Evolutionary conservation across 2,329 filamentous ascomycete genomes (phyloP).

Genomic region (Incumbomyces lentus): DNA sequence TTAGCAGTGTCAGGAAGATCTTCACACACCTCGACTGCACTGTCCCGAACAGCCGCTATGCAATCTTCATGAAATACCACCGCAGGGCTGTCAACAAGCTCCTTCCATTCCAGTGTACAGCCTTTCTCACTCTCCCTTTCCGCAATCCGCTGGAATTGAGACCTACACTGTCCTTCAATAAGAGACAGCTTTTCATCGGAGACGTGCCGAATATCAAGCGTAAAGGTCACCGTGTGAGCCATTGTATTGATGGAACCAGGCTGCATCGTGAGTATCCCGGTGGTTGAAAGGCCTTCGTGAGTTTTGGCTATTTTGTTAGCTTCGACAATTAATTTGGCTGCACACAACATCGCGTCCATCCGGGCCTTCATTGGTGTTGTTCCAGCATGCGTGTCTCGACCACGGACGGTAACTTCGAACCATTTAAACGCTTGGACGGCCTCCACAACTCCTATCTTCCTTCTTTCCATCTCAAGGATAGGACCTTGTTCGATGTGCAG

Average conservation of each 20-base stretch:
- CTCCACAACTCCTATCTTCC: conserved; percentile 60
- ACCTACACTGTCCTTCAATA: conserved; percentile 18
- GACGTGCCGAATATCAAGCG: conserved; percentile 16
- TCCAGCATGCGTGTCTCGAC: conserved; percentile 63
- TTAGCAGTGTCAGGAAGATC: conserved; percentile 29
- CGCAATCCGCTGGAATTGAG: conserved; percentile 12
- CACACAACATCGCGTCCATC: conserved; percentile 59
- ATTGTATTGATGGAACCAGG: conserved; percentile 60
- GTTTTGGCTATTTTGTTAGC: conserved; percentile 52
- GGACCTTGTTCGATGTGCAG: conserved; percentile 80
- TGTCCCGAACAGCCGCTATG: conserved; percentile 53
- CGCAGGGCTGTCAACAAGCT: conserved; percentile 30
- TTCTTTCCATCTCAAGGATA: conserved; percentile 55
- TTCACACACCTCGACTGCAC: conserved; percentile 46
- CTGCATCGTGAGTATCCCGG: conserved; percentile 56
- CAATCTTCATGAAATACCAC: conserved; percentile 59
- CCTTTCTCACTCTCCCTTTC: conserved; percentile 21
- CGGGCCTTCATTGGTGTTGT: conserved; percentile 60
- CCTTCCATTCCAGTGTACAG: conserved; percentile 19
- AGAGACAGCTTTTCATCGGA: conserved; percentile 11
- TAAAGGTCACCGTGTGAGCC: conserved; percentile 20
- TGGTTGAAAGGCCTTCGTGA: conserved; percentile 57
- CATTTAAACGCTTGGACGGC: conserved; percentile 68
- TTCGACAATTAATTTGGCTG: conserved; percentile 57
- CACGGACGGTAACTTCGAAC: conserved; percentile 57